Evolutionary conservation across 306 rosid genomes (phyloP), one percentile per base, ranked within the genome.

Genomic region (Ceratonia siliqua): DNA sequence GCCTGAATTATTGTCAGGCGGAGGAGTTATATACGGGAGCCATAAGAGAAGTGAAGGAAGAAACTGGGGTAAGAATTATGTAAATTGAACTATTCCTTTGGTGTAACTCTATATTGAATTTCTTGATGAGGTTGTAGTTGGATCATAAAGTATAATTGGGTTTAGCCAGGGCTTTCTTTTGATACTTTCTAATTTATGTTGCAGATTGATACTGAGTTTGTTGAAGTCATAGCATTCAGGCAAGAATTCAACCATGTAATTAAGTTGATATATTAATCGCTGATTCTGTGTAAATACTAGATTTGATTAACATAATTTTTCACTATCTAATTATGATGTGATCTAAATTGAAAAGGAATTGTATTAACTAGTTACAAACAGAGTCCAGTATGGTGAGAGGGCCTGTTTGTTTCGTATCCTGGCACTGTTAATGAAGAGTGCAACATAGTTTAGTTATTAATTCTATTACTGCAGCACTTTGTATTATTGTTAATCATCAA

Each of bases 171-270:
- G 52, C 43, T 52, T 69, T 74, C 80, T 45, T 55, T 32, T 74
- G 14, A 78, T 77, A 36, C 28, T 36, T 41, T 66, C 5, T 82
- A 58, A 66, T 68, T 85, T 74, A 6, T 6, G 18, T 54, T 88
- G 77, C 98, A 94, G 98, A 75, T 94, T 24, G 90, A 94, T 22
- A 87, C 98, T 0, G 97, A 94, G 67, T 94, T 94, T 82, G 69
- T 88, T 14, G 98, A 94, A 83, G 96, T 94, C 42, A 86, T 91
- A 74, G 97, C 98, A 50, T 94, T 94, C 97, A 89, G 98, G 98
- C 91, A 83, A 81, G 35, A 52, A 12, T 73, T 20, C 55, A 70
- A 24, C 56, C 39, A 67, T 15, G 35, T 46, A 3, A 28, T 3
- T 15, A 49, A 13, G 65, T 12, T 49, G 25, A 58, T 45, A 24